phyloP scores from a whole-genome alignment of 2,329 filamentous ascomycete genomes.

The Verticillium zaregamsianum region DNA sequence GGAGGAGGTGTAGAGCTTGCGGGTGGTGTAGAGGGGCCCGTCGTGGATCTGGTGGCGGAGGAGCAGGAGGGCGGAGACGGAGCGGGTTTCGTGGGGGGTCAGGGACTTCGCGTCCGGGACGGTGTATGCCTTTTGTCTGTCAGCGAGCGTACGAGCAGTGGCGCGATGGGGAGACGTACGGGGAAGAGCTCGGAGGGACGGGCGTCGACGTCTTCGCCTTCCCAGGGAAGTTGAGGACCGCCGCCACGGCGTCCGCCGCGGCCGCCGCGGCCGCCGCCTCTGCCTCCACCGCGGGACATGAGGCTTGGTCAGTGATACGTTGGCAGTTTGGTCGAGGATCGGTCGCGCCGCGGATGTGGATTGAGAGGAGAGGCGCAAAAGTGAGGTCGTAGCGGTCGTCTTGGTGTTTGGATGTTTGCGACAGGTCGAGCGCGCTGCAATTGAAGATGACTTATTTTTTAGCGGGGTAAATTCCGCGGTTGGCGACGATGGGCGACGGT shows the following conservation, averaged over 20 bases:
- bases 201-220: constrained; percentile 51
- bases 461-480: constrained; percentile 2
- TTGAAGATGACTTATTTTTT: constrained; percentile 2
- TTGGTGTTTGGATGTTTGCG: background rate
- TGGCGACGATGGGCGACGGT: background rate
- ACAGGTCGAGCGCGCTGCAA: background rate
- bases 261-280: constrained; percentile 47
- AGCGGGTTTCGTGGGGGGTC: constrained; percentile 37
- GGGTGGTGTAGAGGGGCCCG: constrained; percentile 49
- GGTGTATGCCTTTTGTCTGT: constrained; percentile 38
- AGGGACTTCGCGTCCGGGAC: constrained; percentile 42
- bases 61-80: constrained; percentile 48
- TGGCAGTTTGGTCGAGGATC: background rate
- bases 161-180: constrained; percentile 23
- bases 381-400: background rate
- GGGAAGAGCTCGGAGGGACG: constrained; percentile 58
- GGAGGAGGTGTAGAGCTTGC: constrained; percentile 32
- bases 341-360: background rate
- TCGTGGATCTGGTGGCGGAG: constrained; percentile 54
- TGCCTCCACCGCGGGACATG: constrained; percentile 50
- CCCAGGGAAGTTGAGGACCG: constrained; percentile 47
- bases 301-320: background rate
- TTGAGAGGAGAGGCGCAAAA: background rate
- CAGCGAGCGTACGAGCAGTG: background rate
- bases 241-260: constrained; percentile 43